Evolutionary conservation across 2,329 filamentous ascomycete species (phyloP).

Genomic region (Sodiomyces alkalinus): DNA sequence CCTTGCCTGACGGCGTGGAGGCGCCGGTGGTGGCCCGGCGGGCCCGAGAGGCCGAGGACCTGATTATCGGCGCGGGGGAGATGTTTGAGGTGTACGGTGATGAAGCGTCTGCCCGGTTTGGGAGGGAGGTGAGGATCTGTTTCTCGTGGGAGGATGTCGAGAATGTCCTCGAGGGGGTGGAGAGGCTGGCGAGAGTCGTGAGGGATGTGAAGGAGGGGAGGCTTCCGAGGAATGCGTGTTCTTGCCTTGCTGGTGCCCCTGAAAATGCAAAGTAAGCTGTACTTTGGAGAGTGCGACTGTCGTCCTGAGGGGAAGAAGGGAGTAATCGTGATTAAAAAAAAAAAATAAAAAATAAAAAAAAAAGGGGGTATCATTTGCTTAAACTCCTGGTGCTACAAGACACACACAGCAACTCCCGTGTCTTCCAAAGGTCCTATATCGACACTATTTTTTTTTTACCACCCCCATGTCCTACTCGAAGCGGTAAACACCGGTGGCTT

Average conservation of each 20-base stretch:
- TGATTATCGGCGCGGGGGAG: constrained; percentile 53
- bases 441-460: too few relatives aligned
- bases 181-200: constrained; percentile 39
- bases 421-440: too few relatives aligned
- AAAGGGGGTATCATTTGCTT: constrained; percentile 2
- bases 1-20: constrained; percentile 36
- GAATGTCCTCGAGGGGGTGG: constrained; percentile 50
- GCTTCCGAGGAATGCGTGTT: too few relatives aligned
- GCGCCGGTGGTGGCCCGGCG: constrained; percentile 39
- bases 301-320: too few relatives aligned
- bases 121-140: constrained; percentile 46
- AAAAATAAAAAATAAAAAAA: constrained; percentile 2
- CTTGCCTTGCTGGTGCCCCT: too few relatives aligned
- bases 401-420: constrained; percentile 1
- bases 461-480: constrained; percentile 85
- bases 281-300: too few relatives aligned
- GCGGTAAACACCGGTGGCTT: constrained; percentile 92
- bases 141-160: constrained; percentile 59
- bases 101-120: constrained; percentile 36
- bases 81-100: constrained; percentile 55
- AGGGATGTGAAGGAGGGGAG: constrained; percentile 15
- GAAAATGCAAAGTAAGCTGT: too few relatives aligned
- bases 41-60: constrained; percentile 45
- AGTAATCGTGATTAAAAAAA: too few relatives aligned
- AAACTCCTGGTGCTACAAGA: background rate